Base-by-base conservation (phyloP, 2,329 filamentous ascomycete species). In the Colletotrichum echinochloae region DNA sequence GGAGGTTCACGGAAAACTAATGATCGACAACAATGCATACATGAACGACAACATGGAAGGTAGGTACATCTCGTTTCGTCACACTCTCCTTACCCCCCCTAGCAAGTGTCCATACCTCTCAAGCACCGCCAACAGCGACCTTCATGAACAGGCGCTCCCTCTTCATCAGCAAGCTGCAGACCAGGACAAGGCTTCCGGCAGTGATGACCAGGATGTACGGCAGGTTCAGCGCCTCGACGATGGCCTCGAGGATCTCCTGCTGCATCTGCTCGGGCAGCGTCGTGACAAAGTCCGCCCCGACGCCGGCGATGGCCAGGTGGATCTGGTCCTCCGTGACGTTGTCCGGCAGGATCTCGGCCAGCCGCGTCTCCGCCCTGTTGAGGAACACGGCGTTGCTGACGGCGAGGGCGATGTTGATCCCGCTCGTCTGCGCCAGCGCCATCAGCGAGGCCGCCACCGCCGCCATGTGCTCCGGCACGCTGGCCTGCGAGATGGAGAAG, bases 131-230 rank as follows among this genome's bases (percentile, higher is more conserved):
- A 0, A n/a, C 66, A n/a, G 37, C 30, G 4, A 46, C 57, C 23
- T 52, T 51, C 57, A 67, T 71, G 39, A 71, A 72, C 23, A 72
- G 48, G n/a, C 62, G 39, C n/a, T 71, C 62, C 26, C 56, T 71
- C 62, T 72, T 72, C 57, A 62, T 71, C 7, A 70, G 28, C 20
- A 72, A 16, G 20, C 66, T 66, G 41, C 63, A 72, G 57, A 76
- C 78, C 1, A 76, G 73, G 6, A 81, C 81, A 9, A 76, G 74
- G 2, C 82, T 82, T 11, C 81, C 73, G 2, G 79, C 83, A 1
- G 83, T 67, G 6, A 85, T 74, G 6, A 83, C 76, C 9, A 73
- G 48, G 20, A 71, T 72, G 52, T 73, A 75, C 2, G 68, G 62
- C 37, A 70, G 26, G 55, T 63, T 66, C 20, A 73, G 23, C 0